Base-by-base conservation (phyloP, 176 grass and related monocot genomes). In the Juncus effusus region DNA sequence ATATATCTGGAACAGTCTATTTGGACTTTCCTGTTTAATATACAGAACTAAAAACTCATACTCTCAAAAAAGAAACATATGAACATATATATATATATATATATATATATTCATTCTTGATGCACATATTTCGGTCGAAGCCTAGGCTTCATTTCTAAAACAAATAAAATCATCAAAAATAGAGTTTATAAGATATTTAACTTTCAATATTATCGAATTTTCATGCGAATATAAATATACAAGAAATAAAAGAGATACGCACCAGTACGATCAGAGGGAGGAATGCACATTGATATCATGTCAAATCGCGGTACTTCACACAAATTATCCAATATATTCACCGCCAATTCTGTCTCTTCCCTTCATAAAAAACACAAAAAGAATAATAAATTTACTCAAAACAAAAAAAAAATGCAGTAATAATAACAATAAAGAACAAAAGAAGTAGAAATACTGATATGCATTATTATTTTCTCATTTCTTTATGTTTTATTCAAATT, bases 281-380 rank as follows among this genome's bases (percentile, higher is more conserved):
- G 78, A 61, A 99, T 60, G 76, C 83, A 99, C 94, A 99, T 99
- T 69, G 77, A 76, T 87, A 99, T 82, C 85, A 99, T 74, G 75
- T 99, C 85, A 78, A 99, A 99, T 49, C 85, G 82, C 65, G 89
- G 86, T 72, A 99, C 85, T 79, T 78, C 80, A 0, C 44, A 59
- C 79, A 99, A 76, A 84, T 99, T 99, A 73, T 99, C 89, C 77
- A 99, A 84, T 74, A 99, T 93, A 59, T 62, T 84, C 64, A 93
- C 69, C 16, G 76, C 83, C 65, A 87, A 86, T 13, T 62, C 69
- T 39, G 47, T 80, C 58, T 93, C 94, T 72, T 99, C 88, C 76
- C 89, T 99, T 67, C 35, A 61, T 64, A 77, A 77, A 28, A 61
- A 36, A 69, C 19, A 56, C 15, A 64, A 16, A 44, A 4, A 42